Evolutionary conservation across 768 basidiomycete genomes (phyloP), one percentile per base, ranked within the genome.

Genomic region (Tricholoma hemisulphureum): DNA sequence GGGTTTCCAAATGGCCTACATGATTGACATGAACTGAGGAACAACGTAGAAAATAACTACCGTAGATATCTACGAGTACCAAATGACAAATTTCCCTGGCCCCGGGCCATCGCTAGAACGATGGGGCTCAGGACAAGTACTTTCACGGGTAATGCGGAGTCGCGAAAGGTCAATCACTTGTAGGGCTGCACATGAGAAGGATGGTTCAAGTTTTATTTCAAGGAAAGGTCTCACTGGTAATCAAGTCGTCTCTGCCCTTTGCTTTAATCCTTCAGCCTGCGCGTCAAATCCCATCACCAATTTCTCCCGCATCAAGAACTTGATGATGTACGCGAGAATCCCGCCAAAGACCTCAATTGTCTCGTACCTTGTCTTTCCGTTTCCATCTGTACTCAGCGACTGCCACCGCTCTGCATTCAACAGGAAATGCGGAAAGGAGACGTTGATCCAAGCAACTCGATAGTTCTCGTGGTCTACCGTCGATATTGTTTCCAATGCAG

Each of bases 341-440:
- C 87, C 87, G 16, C 69, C 69, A 52, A 88, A 89, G 26, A 83
- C 83, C 64, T 87, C 86, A 8, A 78, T 69, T 5, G 80, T 83
- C 69, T 89, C 86, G 60, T 91, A 91, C 49, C 76, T 78, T 26
- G 86, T 88, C 61, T 74, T 73, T 62, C 81, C 79, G 34, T 79
- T 76, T 37, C 76, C 80, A 31, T 69, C 71, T 8, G 78, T 73
- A 28, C 73, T 80, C 53, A 91, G 67, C 56, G 74, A 75, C 69
- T 91, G 88, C 87, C 87, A 89, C 14, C 89, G 77, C 58, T 83
- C 81, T 2, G 81, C 71, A 26, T 60, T 57, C 26, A 89, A 61
- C n/a, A 86, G 58, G 77, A 81, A 85, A 0, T 58, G 35, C 1
- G 83, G 81, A 28, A 73, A 60, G 0, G 68, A 68, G 20, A 70